Percentiles rank a stretch among this genome's conserved stretches.
phyloP scores from a whole-genome alignment of 306 rosid species.

The Castanospermum australe region DNA sequence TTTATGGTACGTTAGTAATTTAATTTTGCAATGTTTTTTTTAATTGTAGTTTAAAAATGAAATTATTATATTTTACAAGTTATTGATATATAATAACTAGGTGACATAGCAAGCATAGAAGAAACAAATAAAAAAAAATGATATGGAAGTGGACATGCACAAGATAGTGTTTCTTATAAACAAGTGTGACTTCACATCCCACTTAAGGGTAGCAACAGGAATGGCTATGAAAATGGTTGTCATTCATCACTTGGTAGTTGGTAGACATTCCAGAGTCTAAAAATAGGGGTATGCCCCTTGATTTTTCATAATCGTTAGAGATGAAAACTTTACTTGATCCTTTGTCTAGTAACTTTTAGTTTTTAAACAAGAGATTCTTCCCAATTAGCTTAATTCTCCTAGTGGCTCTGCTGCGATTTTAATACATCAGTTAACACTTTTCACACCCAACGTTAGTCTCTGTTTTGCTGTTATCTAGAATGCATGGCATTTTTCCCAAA shows the following conservation, averaged over 20 bases:
- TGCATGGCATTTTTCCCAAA: background rate
- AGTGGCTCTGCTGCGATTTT: background rate
- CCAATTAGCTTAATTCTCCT: background rate
- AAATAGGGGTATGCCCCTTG: background rate
- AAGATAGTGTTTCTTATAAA: background rate
- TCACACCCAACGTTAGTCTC: background rate
- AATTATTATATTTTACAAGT: background rate
- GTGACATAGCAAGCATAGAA: background rate
- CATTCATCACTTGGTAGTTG: background rate
- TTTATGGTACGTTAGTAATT: background rate
- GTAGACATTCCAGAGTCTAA: background rate
- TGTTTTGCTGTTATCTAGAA: background rate
- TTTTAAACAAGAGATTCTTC: background rate
- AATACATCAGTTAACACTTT: background rate
- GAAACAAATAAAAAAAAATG: background rate
- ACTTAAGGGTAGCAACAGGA: background rate
- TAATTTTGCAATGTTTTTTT: background rate
- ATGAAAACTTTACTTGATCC: background rate
- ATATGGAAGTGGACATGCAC: background rate
- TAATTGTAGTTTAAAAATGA: background rate
- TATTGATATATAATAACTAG: background rate
- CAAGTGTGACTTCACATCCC: background rate
- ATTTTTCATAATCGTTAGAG: background rate
- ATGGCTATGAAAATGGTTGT: background rate
- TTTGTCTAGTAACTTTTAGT: background rate